phyloP scores from a whole-genome alignment of 805 yeast genomes.

The Saccharomycopsis malanga region DNA sequence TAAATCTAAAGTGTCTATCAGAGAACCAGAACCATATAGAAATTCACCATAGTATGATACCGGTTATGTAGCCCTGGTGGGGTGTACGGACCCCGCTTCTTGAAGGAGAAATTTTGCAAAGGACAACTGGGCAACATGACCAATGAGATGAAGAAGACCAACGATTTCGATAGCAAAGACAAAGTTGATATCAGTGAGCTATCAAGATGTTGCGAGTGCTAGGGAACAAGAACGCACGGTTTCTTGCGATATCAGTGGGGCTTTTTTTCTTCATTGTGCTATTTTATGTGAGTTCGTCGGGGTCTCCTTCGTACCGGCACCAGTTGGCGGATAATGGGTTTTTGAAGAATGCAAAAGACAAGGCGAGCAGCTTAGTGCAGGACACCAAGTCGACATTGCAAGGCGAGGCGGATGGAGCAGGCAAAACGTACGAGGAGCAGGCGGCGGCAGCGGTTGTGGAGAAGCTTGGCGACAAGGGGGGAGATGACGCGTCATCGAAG shows the following conservation, averaged over 20 bases:
- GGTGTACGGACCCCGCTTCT: no score
- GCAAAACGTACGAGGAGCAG: not conserved
- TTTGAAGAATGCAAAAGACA: constrained; percentile 13
- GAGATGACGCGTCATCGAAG: not conserved
- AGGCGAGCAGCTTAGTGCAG: constrained; percentile 6
- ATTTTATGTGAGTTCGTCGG: constrained; percentile 14
- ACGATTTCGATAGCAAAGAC: no score
- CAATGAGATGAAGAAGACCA: no score
- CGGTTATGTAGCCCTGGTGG: no score
- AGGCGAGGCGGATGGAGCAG: constrained; percentile 1
- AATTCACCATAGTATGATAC: no score
- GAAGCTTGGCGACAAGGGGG: constrained; percentile 1
- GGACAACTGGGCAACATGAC: no score
- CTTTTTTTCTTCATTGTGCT: constrained; percentile 14
- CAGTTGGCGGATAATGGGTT: constrained; percentile 14
- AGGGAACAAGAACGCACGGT: constrained; percentile 17
- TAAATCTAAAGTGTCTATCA: no score
- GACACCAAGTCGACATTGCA: constrained; percentile 2
- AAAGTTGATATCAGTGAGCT: no score
- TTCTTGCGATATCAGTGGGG: constrained; percentile 9
- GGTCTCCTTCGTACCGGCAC: constrained; percentile 13
- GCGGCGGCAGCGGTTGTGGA: not conserved
- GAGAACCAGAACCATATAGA: no score
- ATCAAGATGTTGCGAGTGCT: constrained; percentile 16
- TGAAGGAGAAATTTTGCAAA: no score